phyloP scores from a whole-genome alignment of 108 stramenopile genomes.

The Discostella pseudostelligera region DNA sequence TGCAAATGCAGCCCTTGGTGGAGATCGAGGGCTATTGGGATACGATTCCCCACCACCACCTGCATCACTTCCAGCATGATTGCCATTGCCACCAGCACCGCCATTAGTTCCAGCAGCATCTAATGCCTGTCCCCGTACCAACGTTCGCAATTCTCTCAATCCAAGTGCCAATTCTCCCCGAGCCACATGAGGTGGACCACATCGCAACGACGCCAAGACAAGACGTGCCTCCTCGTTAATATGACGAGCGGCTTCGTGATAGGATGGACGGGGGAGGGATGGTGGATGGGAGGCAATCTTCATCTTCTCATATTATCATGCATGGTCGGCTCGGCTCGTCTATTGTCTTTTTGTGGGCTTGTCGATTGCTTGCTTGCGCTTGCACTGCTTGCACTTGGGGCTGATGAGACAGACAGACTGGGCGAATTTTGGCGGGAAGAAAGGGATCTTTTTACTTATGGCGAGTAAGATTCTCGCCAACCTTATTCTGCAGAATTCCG shows the following conservation, averaged over 20 bases:
- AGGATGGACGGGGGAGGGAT: slow-evolving; percentile 17
- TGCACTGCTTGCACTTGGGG: too few species aligned
- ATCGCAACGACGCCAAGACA: slow-evolving; percentile 73
- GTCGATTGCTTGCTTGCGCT: too few species aligned
- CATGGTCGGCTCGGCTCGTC: too few species aligned
- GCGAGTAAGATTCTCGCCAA: too few species aligned
- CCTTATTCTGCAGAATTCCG: too few species aligned
- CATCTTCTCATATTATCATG: too few species aligned
- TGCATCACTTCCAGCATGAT: neutral
- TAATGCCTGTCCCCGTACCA: slow-evolving; percentile 24
- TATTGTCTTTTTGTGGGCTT: too few species aligned
- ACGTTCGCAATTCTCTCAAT: slow-evolving; percentile 59
- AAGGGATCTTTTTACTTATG: too few species aligned
- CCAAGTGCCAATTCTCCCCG: slow-evolving; percentile 75
- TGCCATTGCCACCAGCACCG: neutral
- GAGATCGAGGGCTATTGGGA: neutral
- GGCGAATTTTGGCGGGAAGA: too few species aligned
- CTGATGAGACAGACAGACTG: too few species aligned
- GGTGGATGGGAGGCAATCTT: slow-evolving; percentile 34
- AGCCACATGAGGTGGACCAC: slow-evolving; percentile 77
- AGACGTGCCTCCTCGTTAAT: slow-evolving; percentile 74
- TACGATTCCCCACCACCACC: slow-evolving; percentile 10
- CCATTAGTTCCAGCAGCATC: slow-evolving; percentile 1
- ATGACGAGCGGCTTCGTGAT: slow-evolving; percentile 58
- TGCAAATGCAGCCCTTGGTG: neutral